Conservation (phyloP, 805 yeast genomes). For the Wickerhamomyces canadensis region DNA sequence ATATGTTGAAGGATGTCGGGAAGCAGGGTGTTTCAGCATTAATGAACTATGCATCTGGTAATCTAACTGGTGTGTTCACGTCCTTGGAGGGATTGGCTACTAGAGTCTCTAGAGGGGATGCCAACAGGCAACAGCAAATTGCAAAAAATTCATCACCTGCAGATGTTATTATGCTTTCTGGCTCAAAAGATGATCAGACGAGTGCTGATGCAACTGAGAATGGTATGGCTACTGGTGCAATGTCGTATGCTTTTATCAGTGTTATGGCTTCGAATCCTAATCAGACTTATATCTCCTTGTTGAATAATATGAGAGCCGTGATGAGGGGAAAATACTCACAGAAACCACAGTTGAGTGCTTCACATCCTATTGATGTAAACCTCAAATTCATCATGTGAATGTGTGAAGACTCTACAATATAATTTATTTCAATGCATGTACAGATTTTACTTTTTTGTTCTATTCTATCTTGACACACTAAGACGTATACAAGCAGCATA, state of each 20-base stretch:
- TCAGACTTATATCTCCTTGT: constrained; percentile 54
- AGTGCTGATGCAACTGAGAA: constrained; percentile 60
- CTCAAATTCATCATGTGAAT: constrained; percentile 31
- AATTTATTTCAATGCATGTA: no score
- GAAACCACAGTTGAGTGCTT: constrained; percentile 64
- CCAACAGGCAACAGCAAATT: constrained; percentile 33
- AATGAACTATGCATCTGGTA: constrained; percentile 47
- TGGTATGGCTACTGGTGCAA: constrained; percentile 67
- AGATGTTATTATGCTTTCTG: constrained; percentile 60
- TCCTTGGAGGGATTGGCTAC: constrained; percentile 17
- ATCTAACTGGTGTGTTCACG: constrained; percentile 33
- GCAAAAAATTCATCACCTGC: constrained; percentile 53
- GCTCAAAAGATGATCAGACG: constrained; percentile 60
- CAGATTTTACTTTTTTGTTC: no score
- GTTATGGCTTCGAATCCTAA: constrained; percentile 50
- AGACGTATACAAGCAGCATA: no score
- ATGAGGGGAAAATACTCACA: constrained; percentile 58
- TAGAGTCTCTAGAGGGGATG: constrained; percentile 15
- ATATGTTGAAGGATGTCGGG: constrained; percentile 61
- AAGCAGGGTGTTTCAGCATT: constrained; percentile 50
- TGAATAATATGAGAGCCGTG: constrained; percentile 56
- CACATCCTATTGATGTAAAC: constrained; percentile 61
- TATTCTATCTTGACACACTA: no score
- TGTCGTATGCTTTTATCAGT: constrained; percentile 62
- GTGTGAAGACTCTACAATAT: no score